Base-by-base conservation (phyloP, 768 basidiomycete genomes). In the Mycena pura region DNA sequence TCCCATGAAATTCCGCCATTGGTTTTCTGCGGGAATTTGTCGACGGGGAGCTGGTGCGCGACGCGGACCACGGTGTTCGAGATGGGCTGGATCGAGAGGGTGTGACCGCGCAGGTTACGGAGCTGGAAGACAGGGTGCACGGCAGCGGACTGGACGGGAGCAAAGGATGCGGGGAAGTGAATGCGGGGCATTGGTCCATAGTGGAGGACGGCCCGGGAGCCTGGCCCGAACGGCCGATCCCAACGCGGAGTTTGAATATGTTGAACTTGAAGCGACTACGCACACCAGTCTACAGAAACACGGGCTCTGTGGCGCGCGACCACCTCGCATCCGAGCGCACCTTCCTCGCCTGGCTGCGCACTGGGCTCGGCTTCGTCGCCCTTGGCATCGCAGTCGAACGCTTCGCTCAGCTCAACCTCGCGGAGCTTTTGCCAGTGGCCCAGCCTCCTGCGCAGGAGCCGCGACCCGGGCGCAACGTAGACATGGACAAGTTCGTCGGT, bases 301-400 rank as follows among this genome's bases (percentile, higher is more conserved):
- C 76, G 24, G 79, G 78, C n/a, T 74, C 71, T 32, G 79, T 81
- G 38, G 79, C 79, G 22, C 70, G 80, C 28, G 80, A 81, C 68
- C 81, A 81, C 52, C 71, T 82, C 11, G 77, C 80, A 0, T 72
- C 72, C 5, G 81, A 81, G 60, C 71, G 79, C 40, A 80, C 78
- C n/a, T 80, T 78, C 62, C 70, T 81, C 3, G 79, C 81, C n/a
- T 81, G 80, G 67, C 68, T 81, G 25, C 70, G 80, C 34, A 81
- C 81, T 5, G 78, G 78, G 46, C 69, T 81, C 25, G 73, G 77
- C 17, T 74, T 80, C 19, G 72, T 79, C 21, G 76, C 77, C 1
- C 74, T 77, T 1, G 81, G 81, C 17, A 77, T 81, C 44, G 80
- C 80, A 79, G 50, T 64, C 73, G 71, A 13, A 19, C 36, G 36